Base-by-base conservation (phyloP, 257 asterid species). In the Solanum tarapatanum region DNA sequence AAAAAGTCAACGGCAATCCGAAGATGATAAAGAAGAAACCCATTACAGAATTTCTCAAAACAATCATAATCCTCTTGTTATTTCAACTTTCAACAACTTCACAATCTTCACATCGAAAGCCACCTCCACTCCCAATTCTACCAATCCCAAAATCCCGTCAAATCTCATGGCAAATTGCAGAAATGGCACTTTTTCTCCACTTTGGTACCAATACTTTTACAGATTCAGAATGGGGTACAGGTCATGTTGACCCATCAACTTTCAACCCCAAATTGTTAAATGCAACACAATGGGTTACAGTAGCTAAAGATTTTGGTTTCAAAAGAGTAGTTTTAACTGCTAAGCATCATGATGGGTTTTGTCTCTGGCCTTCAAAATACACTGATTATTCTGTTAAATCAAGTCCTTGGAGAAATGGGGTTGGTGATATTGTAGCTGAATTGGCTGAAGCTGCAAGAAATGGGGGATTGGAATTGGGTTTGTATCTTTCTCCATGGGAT, bases 401-500 rank as follows among this genome's bases (percentile, higher is more conserved):
- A 8, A 94, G 98, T 89, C 84, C 94, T 60, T 97, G 99, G 99
- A 93, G 86, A 90, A 94, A 95, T 88, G 99, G 99, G 91, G 87
- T 32, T 6, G 99, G 98, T 3, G 99, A 97, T 90, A 94, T 96
- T 82, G 93, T 97, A 24, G 91, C 83, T 36, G 98, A 96, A 23
- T 86, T 96, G 86, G 93, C 97, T 84, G 91, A 91, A 16, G 98
- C 99, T 87, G 98, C 98, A 0, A 90, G 87, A 85, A 39, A 36
- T 82, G 93, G 85, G 60, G 98, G 98, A 4, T n/a, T 97, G 39
- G 90, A 93, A 58, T 92, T 97, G 89, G 99, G 99, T 33, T 69
- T 97, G 90, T 97, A 97, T 91, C 98, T 97, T 70, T 97, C 99
- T 66, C 99, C 99, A 51, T 97, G 99, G 99, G 99, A 97, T 91